Conservation (phyloP, 1,284 basidiomycete species). For the Cerrena zonata region DNA sequence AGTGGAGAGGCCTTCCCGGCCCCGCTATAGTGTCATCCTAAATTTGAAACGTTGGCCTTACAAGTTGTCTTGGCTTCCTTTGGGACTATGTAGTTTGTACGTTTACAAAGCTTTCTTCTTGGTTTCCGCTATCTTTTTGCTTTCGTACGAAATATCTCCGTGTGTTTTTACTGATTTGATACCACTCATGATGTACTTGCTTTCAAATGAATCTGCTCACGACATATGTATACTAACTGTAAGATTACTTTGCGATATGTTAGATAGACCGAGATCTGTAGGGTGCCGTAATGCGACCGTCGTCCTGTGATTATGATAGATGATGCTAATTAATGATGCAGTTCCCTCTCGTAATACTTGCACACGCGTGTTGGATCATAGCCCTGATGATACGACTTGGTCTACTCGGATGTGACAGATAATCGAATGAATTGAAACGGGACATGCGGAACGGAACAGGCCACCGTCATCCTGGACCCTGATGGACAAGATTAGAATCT, state of each 20-base stretch:
- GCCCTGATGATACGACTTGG: background rate
- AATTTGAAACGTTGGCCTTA: slow-evolving; percentile 17
- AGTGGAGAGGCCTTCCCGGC: slow-evolving; percentile 34
- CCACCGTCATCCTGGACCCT: slow-evolving; percentile 3
- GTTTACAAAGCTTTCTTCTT: background rate
- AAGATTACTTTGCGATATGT: slow-evolving; percentile 2
- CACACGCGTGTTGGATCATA: background rate
- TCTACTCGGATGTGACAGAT: background rate
- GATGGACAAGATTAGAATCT: slow-evolving; percentile 10
- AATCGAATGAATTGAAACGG: slow-evolving; percentile 7
- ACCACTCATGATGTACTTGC: background rate
- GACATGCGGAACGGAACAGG: slow-evolving; percentile 5
- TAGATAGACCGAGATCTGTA: slow-evolving; percentile 5
- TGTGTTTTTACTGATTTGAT: slow-evolving; percentile 3
- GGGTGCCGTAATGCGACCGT: slow-evolving; percentile 7
- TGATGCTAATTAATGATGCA: background rate
- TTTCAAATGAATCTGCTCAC: background rate
- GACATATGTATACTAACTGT: background rate
- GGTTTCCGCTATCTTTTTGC: slow-evolving; percentile 5
- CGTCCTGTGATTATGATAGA: slow-evolving; percentile 9
- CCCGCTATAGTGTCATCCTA: slow-evolving; percentile 28
- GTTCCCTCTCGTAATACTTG: background rate
- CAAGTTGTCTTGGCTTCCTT: slow-evolving; percentile 1
- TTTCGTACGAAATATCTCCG: background rate
- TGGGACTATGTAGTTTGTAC: slow-evolving; percentile 6